phyloP scores from a whole-genome alignment of 352 stramenopile species.

The Phytophthora chlamydospora region DNA sequence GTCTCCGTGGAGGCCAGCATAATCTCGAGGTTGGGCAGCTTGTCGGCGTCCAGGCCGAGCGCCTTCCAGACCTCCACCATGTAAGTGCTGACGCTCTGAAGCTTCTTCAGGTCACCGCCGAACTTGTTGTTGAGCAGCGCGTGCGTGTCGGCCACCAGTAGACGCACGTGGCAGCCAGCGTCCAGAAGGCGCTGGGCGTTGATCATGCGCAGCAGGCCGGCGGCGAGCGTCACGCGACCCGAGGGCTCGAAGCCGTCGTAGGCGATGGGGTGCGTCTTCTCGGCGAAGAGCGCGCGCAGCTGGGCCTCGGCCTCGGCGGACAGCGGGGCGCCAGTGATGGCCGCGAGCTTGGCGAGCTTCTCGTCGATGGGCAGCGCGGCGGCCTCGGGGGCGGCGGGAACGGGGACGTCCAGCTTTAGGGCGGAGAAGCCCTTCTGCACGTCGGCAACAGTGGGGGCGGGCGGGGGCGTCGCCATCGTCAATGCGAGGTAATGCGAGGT shows the following conservation, averaged over 20 bases:
- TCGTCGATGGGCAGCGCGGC: slow-evolving; percentile 60
- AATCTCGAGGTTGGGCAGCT: slow-evolving; percentile 95
- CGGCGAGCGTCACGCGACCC: slow-evolving; percentile 98
- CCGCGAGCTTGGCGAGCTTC: slow-evolving; percentile 64
- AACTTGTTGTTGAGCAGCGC: slow-evolving; percentile 99
- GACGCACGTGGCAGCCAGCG: slow-evolving; percentile 95
- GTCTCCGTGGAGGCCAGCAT: slow-evolving; percentile 97
- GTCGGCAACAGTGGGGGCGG: slow-evolving; percentile 38
- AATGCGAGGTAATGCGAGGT: not conserved
- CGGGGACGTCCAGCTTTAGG: slow-evolving; percentile 42
- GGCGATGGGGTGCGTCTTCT: slow-evolving; percentile 85
- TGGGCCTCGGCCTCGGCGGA: slow-evolving; percentile 62
- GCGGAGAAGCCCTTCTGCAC: slow-evolving; percentile 61
- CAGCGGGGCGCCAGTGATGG: slow-evolving; percentile 58
- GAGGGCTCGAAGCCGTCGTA: slow-evolving; percentile 99
- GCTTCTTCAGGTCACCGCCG: slow-evolving; percentile 97
- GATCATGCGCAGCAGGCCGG: slow-evolving; percentile 93
- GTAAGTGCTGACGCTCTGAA: slow-evolving; percentile 94
- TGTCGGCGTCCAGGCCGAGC: slow-evolving; percentile 93
- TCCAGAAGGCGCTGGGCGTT: slow-evolving; percentile 94
- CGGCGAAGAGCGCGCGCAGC: slow-evolving; percentile 78
- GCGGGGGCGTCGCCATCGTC: slow-evolving; percentile 46
- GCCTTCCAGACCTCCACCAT: slow-evolving; percentile 99
- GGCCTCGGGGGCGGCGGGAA: slow-evolving; percentile 27
- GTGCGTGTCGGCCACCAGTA: slow-evolving; percentile 99